Evolutionary conservation across 495 filamentous ascomycete species (phyloP).

Genomic region (Trichoderma erinaceum): DNA sequence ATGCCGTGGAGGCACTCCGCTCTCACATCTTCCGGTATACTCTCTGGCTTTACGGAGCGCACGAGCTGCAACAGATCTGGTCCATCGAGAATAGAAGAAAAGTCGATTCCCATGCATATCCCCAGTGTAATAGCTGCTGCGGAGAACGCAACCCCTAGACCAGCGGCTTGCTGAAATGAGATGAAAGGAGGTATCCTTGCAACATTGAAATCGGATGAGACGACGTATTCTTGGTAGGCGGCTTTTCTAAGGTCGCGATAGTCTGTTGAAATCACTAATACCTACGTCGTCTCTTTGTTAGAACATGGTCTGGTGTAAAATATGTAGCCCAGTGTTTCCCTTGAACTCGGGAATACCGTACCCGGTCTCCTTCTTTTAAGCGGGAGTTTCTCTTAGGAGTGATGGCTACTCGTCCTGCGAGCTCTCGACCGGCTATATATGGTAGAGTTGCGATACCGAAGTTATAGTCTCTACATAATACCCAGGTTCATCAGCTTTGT

Average conservation of each 20-base stretch:
- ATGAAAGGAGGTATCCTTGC: slow-evolving; percentile 48
- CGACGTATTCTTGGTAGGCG: slow-evolving; percentile 62
- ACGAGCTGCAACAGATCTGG: slow-evolving; percentile 49
- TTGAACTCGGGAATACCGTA: slow-evolving; percentile 16
- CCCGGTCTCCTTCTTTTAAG: slow-evolving; percentile 48
- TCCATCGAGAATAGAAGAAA: slow-evolving; percentile 39
- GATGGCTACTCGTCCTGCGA: slow-evolving; percentile 51
- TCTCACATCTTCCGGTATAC: slow-evolving; percentile 47
- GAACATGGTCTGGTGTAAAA: neutral
- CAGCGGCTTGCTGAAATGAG: slow-evolving; percentile 48
- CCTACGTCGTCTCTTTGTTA: slow-evolving; percentile 19
- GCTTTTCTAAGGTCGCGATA: slow-evolving; percentile 65
- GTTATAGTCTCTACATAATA: slow-evolving; percentile 46
- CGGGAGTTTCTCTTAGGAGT: slow-evolving; percentile 36
- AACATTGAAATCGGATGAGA: slow-evolving; percentile 57
- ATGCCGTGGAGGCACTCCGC: slow-evolving; percentile 48
- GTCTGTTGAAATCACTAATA: slow-evolving; percentile 61
- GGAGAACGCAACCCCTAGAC: slow-evolving; percentile 59
- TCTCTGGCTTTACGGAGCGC: slow-evolving; percentile 28
- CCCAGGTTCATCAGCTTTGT: neutral
- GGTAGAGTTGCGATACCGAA: slow-evolving; percentile 56
- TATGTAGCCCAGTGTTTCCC: too few species aligned
- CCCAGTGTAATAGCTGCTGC: slow-evolving; percentile 53
- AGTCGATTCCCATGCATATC: slow-evolving; percentile 56
- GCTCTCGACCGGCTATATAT: slow-evolving; percentile 57